Percentiles rank a stretch among this genome's conserved stretches.
Conservation (phyloP, 2,329 filamentous ascomycete species). For the Paraconiothyrium brasiliense region DNA sequence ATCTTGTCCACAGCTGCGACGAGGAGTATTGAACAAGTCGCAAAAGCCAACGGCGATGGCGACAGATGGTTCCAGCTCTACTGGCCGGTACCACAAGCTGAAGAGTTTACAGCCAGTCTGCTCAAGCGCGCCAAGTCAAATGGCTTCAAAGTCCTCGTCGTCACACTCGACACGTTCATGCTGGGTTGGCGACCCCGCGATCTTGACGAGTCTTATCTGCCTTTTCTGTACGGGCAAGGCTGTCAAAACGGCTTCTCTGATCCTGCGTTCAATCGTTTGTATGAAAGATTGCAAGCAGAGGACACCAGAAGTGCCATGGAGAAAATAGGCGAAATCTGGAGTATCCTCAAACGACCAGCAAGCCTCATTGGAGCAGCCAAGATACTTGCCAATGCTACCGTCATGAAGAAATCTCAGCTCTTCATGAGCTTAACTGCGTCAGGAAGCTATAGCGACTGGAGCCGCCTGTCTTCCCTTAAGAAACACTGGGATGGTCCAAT, state of each 20-base stretch:
- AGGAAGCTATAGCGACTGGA: constrained; percentile 48
- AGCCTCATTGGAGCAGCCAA: constrained; percentile 43
- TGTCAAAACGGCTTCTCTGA: constrained; percentile 49
- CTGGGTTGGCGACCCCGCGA: constrained; percentile 75
- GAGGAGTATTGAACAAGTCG: constrained; percentile 72
- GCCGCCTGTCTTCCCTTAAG: constrained; percentile 42
- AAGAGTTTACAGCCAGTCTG: constrained; percentile 72
- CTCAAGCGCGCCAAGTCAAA: constrained; percentile 68
- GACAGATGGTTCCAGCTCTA: constrained; percentile 79
- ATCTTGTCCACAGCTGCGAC: constrained; percentile 73
- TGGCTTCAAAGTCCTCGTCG: constrained; percentile 72
- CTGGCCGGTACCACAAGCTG: constrained; percentile 72
- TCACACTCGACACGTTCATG: constrained; percentile 77
- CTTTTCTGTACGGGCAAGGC: constrained; percentile 62
- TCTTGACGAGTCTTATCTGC: constrained; percentile 69
- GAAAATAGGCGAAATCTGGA: constrained; percentile 50
- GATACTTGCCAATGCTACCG: constrained; percentile 44
- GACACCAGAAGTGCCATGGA: constrained; percentile 42
- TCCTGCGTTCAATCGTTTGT: constrained; percentile 48
- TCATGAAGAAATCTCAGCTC: constrained; percentile 48
- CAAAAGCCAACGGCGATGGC: constrained; percentile 64
- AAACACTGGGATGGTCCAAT: constrained; percentile 51
- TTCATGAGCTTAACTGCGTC: constrained; percentile 49
- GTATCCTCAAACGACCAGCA: constrained; percentile 48
- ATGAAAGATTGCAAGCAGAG: constrained; percentile 40